Percentiles rank a stretch among this genome's conserved stretches.
Evolutionary conservation across 805 yeast species (phyloP).

Genomic region (Pichia paraexigua): DNA sequence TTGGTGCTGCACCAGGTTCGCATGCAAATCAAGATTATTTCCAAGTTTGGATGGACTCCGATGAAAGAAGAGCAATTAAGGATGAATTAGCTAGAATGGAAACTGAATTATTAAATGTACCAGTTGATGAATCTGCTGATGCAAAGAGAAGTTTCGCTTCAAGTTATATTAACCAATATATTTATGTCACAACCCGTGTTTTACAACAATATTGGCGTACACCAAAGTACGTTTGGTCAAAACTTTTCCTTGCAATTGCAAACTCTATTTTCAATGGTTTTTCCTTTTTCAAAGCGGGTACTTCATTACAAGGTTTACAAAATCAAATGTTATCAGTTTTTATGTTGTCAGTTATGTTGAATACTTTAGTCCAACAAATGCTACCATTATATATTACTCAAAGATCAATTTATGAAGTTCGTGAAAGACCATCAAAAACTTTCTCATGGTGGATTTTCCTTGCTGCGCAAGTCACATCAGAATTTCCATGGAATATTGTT

Average conservation of each 20-base stretch:
- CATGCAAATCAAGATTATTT: constrained; percentile 64
- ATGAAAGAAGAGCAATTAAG: constrained; percentile 50
- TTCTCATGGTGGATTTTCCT: constrained; percentile 61
- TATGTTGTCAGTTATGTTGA: constrained; percentile 53
- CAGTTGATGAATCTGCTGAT: constrained; percentile 27
- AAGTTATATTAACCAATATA: constrained; percentile 32
- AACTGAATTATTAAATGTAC: constrained; percentile 38
- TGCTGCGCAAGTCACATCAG: constrained; percentile 53
- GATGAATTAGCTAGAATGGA: constrained; percentile 60
- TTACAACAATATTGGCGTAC: constrained; percentile 59
- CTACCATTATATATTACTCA: constrained; percentile 54
- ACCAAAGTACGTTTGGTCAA: constrained; percentile 52
- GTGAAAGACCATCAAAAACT: constrained; percentile 68
- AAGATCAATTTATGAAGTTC: constrained; percentile 60
- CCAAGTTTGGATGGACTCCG: constrained; percentile 71
- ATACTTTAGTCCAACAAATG: constrained; percentile 53
- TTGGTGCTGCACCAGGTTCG: constrained; percentile 78
- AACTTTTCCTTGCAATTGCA: constrained; percentile 41
- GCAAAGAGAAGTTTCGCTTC: constrained; percentile 40
- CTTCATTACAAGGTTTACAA: constrained; percentile 62
- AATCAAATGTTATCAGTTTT: constrained; percentile 75
- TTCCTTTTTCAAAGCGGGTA: constrained; percentile 57
- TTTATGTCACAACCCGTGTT: constrained; percentile 43
- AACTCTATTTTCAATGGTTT: constrained; percentile 60
- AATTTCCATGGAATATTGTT: constrained; percentile 55